Evolutionary conservation across 2,329 filamentous ascomycete genomes (phyloP), one percentile per base, ranked within the genome.

Genomic region (Alternaria burnsii): DNA sequence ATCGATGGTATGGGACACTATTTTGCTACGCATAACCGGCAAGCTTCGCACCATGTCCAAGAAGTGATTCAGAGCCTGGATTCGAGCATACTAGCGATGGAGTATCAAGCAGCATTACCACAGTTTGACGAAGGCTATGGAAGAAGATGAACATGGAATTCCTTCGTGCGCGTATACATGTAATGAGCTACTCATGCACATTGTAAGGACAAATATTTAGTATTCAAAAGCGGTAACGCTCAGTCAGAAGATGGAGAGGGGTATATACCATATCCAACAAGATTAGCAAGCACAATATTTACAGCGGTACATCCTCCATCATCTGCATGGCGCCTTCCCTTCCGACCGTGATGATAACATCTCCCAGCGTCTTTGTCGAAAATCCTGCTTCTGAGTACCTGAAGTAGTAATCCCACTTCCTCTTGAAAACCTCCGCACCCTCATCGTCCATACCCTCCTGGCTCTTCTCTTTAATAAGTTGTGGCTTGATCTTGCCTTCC

Each of bases 381-480:
- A 93, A 92, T 0, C 89, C 90, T 40, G 89, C 89, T 75, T 92
- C 90, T 63, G 89, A 92, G 73, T 92, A 92, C 22, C 86, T 83
- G 76, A 92, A 93, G 74, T 92, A 93, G 71, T 92, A 93, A 82
- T 91, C 85, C 90, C 90, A 93, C 74, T 91, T 92, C 64, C 86
- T 83, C 71, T 84, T 84, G 71, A 92, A 93, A 2, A 91, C 83
- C 42, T 89, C 86, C 1, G 91, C 82, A 36, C 88, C 88, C 14
- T 91, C 82, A 32, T 87, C 87, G 41, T 84, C 84, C 54, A 89
- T 83, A 0, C 81, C 84, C 85, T 90, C 88, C 3, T 80, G 79
- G 0, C 82, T 79, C 68, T 91, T 86, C 69, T 90, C 85, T 14
- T 70, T 71, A 63, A 86, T 78, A 46, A 92, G 77, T 2, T 88